These are phyloP conservation scores for Ehretia macrophylla DNA, from an alignment of 257 asterid genomes.

Conservation along the genomic window DNA sequence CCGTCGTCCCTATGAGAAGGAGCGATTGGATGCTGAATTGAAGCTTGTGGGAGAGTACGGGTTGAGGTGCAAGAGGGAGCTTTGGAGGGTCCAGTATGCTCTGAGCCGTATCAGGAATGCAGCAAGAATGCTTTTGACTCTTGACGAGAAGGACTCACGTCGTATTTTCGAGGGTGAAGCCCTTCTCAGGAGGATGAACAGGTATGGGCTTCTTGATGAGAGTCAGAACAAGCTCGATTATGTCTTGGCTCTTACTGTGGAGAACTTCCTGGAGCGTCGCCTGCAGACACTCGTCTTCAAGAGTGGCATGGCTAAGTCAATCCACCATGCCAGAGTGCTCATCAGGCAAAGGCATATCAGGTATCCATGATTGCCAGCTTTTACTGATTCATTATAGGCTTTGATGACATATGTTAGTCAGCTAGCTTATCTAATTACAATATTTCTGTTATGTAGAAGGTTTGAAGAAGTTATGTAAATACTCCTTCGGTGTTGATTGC, in stretches of 20 bases:
- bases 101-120: conserved; percentile 79
- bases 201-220: conserved; percentile 70
- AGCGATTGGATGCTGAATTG: conserved; percentile 79
- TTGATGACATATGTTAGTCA: background rate
- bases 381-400: background rate
- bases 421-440: background rate
- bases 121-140: conserved; percentile 71
- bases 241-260: conserved; percentile 79
- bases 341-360: conserved; percentile 90
- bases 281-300: conserved; percentile 82
- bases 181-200: conserved; percentile 83
- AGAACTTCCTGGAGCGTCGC: conserved; percentile 85
- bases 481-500: too few relatives aligned
- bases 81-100: conserved; percentile 92
- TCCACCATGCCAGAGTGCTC: conserved; percentile 86
- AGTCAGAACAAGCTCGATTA: conserved; percentile 89
- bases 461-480: too few relatives aligned
- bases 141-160: conserved; percentile 76
- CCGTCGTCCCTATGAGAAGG: conserved; percentile 88
- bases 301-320: conserved; percentile 90
- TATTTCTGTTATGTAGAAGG: too few relatives aligned
- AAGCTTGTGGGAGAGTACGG: conserved; percentile 89
- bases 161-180: conserved; percentile 93
- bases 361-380: conserved; percentile 20
- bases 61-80: conserved; percentile 80